Percentiles rank a stretch among this genome's conserved stretches.
Evolutionary conservation across 176 grass and related monocot genomes (phyloP).

Genomic region (Thinopyrum elongatum): DNA sequence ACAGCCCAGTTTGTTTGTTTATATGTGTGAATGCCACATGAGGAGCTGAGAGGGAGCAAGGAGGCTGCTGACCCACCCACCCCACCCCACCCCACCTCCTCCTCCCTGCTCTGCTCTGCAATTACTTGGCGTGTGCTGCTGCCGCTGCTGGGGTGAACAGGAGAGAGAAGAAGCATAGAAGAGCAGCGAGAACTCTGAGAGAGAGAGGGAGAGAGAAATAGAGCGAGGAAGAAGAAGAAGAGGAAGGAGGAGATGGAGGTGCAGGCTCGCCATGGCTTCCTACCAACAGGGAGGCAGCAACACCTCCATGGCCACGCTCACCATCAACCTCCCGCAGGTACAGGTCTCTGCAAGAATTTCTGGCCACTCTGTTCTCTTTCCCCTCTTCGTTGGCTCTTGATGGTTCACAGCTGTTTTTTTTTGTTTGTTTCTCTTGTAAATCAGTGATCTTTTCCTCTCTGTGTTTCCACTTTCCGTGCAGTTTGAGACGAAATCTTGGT

Average conservation of each 20-base stretch:
- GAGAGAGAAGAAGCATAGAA: neutral
- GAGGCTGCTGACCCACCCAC: neutral
- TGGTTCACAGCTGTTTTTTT: too few species aligned
- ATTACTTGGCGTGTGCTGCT: neutral
- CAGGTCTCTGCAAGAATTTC: neutral
- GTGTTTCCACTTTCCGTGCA: too few species aligned
- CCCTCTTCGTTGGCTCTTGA: neutral
- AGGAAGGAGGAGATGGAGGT: slow-evolving; percentile 23
- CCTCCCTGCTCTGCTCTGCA: neutral
- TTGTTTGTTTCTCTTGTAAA: neutral
- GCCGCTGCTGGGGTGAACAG: neutral
- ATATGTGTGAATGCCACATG: neutral
- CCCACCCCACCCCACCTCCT: too few species aligned
- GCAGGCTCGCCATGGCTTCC: slow-evolving; percentile 4
- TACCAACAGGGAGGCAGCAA: neutral
- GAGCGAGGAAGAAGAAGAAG: neutral
- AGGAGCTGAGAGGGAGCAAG: neutral
- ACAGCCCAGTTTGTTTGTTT: too few species aligned
- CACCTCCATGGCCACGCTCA: neutral
- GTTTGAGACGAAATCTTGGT: neutral
- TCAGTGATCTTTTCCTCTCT: neutral
- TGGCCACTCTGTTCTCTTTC: neutral
- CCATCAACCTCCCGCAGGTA: neutral
- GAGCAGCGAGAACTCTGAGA: neutral
- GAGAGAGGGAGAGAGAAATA: too few species aligned